Evolutionary conservation across 2,329 filamentous ascomycete genomes (phyloP).

Genomic region (Penicillium sp.): DNA sequence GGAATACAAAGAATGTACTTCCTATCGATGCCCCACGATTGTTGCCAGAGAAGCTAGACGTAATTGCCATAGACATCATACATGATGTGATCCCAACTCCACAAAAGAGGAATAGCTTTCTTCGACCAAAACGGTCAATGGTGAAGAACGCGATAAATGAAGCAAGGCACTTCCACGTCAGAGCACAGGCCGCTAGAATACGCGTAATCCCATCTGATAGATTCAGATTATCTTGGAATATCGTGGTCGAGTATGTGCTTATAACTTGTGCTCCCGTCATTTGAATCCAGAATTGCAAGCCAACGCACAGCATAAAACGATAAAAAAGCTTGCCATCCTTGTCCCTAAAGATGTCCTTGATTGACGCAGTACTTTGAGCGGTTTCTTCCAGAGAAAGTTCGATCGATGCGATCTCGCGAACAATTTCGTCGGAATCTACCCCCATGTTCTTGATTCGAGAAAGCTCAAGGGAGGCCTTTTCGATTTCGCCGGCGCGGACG

Average conservation of each 20-base stretch:
- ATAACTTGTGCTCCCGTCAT: constrained; percentile 35
- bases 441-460: constrained; percentile 12
- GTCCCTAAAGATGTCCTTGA: constrained; percentile 58
- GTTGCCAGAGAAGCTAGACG: constrained; percentile 1
- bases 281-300: constrained; percentile 54
- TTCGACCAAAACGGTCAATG: constrained; percentile 9
- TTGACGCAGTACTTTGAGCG: constrained; percentile 46
- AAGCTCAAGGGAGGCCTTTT: constrained; percentile 26
- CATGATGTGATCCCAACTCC: constrained; percentile 9
- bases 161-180: constrained; percentile 12
- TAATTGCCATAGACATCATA: constrained; percentile 10
- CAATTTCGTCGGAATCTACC: constrained; percentile 41
- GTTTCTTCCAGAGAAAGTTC: constrained; percentile 51
- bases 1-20: constrained; percentile 8
- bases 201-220: background rate
- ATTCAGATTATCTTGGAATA: constrained; percentile 10
- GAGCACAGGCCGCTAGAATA: constrained; percentile 6
- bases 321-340: constrained; percentile 54
- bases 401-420: constrained; percentile 53
- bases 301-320: constrained; percentile 51
- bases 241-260: constrained; percentile 44
- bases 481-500: constrained; percentile 24
- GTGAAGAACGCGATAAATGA: constrained; percentile 9
- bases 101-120: constrained; percentile 8
- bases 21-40: background rate